Evolutionary conservation across 352 stramenopile species (phyloP).

Genomic region (Globisporangium recalcitrans): DNA sequence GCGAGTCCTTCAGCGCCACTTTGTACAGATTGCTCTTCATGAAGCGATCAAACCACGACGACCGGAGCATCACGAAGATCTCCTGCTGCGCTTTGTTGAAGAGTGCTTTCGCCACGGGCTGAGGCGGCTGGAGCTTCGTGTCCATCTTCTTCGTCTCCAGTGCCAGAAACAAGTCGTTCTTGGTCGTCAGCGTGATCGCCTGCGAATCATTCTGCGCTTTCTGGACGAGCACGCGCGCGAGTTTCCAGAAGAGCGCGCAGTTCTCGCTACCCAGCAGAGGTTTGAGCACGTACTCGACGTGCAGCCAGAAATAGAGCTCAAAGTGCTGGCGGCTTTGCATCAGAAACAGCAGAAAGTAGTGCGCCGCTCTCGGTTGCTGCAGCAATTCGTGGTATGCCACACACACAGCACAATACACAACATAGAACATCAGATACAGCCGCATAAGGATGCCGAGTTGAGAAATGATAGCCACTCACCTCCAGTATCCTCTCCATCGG

Average conservation of each 20-base stretch:
- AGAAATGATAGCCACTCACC: conserved; percentile 18
- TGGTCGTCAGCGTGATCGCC: conserved; percentile 71
- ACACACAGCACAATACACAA: background rate
- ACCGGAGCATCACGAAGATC: conserved; percentile 75
- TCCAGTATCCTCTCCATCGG: conserved; percentile 76
- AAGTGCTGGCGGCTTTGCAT: conserved; percentile 87
- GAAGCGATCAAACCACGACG: conserved; percentile 80
- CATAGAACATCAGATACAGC: background rate
- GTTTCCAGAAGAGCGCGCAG: conserved; percentile 58
- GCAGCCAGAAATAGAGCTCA: conserved; percentile 85
- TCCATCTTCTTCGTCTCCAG: conserved; percentile 38
- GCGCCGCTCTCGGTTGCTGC: conserved; percentile 64
- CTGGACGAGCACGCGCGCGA: conserved; percentile 55
- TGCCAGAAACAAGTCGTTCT: conserved; percentile 55
- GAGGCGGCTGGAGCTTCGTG: conserved; percentile 32
- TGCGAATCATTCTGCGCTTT: conserved; percentile 77
- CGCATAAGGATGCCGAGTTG: background rate
- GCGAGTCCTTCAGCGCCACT: conserved; percentile 66
- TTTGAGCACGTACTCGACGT: conserved; percentile 85
- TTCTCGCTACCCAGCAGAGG: conserved; percentile 46
- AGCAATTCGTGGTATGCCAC: background rate
- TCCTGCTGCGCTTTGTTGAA: conserved; percentile 73
- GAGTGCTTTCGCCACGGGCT: conserved; percentile 39
- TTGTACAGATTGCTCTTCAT: conserved; percentile 84
- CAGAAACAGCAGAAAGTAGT: conserved; percentile 85